phyloP scores from a whole-genome alignment of 768 basidiomycete species.

The Boletus rufocinnamomeus region DNA sequence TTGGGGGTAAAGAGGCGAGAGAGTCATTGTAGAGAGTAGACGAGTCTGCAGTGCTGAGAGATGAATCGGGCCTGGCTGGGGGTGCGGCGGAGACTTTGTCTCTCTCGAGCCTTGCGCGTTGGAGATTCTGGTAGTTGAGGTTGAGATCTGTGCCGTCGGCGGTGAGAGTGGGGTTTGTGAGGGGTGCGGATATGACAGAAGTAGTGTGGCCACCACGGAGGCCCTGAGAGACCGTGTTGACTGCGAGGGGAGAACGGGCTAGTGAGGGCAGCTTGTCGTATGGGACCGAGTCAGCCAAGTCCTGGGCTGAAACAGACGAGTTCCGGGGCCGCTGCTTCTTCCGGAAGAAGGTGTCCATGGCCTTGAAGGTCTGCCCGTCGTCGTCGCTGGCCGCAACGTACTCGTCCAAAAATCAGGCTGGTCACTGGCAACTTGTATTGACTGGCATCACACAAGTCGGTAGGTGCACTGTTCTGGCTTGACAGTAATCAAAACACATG shows the following conservation, averaged over 20 bases:
- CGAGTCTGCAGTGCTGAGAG: conserved; percentile 57
- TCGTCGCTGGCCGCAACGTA: conserved; percentile 15
- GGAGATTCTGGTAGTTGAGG: conserved; percentile 55
- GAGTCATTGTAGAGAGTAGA: conserved; percentile 60
- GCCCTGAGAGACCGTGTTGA: conserved; percentile 56
- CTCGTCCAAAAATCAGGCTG: conserved; percentile 6
- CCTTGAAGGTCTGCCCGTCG: conserved; percentile 13
- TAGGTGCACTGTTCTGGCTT: background rate
- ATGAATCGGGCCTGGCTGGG: conserved; percentile 49
- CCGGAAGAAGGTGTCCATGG: conserved; percentile 70
- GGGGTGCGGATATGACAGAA: conserved; percentile 70
- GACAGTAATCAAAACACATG: conserved; percentile 22
- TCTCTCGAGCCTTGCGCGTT: conserved; percentile 53
- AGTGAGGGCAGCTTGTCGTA: conserved; percentile 63
- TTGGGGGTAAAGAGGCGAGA: conserved; percentile 38
- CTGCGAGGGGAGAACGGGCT: conserved; percentile 61
- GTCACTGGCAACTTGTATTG: conserved; percentile 2
- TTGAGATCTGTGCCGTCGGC: conserved; percentile 72
- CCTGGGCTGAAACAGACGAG: conserved; percentile 59
- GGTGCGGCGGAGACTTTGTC: conserved; percentile 43
- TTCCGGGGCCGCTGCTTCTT: conserved; percentile 61
- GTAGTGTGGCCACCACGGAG: conserved; percentile 40
- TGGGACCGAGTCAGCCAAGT: conserved; percentile 70
- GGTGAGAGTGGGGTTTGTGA: conserved; percentile 81
- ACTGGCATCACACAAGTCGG: conserved; percentile 5